A percentile compares a stretch with the other conserved stretches of the same genome.
These are phyloP conservation scores for Lentinus tigrinus DNA, from an alignment of 768 basidiomycete genomes.

Conservation along the genomic window DNA sequence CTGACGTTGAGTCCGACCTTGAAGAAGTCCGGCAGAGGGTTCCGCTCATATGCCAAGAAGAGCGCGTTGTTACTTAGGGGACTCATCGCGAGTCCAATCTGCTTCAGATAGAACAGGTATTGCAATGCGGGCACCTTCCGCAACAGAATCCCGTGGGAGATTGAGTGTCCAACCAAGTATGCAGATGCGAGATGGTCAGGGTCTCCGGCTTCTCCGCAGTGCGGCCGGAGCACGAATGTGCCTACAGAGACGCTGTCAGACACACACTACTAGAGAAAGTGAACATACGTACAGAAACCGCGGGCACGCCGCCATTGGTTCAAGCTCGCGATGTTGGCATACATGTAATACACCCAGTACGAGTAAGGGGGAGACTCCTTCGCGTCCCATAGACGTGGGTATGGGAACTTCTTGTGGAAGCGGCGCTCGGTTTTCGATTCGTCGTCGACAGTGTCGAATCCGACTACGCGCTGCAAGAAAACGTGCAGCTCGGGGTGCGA, in stretches of 20 bases:
- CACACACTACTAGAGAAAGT: too few species aligned
- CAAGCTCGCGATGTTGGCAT: conserved; percentile 90
- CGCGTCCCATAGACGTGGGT: conserved; percentile 87
- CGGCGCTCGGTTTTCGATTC: conserved; percentile 93
- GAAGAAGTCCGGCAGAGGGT: conserved; percentile 97
- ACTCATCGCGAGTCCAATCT: conserved; percentile 98
- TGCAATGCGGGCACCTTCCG: conserved; percentile 97
- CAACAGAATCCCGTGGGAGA: conserved; percentile 97
- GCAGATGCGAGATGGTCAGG: conserved; percentile 96
- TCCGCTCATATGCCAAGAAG: conserved; percentile 95
- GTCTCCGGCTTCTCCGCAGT: conserved; percentile 97
- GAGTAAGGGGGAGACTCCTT: conserved; percentile 90
- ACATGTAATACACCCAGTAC: conserved; percentile 99
- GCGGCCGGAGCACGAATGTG: conserved; percentile 95
- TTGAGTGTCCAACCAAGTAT: conserved; percentile 95
- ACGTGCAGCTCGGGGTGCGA: conserved; percentile 93
- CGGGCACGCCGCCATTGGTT: conserved; percentile 88
- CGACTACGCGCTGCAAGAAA: conserved; percentile 92
- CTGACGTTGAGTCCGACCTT: conserved; percentile 94
- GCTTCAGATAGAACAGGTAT: conserved; percentile 96
- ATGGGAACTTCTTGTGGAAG: conserved; percentile 92
- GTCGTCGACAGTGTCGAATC: conserved; percentile 98
- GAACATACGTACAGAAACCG: conserved; percentile 94
- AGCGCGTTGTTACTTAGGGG: conserved; percentile 97
- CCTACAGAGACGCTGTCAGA: conserved; percentile 45